Base-by-base conservation (phyloP, 2,329 filamentous ascomycete genomes). In the Periconia sp. region DNA sequence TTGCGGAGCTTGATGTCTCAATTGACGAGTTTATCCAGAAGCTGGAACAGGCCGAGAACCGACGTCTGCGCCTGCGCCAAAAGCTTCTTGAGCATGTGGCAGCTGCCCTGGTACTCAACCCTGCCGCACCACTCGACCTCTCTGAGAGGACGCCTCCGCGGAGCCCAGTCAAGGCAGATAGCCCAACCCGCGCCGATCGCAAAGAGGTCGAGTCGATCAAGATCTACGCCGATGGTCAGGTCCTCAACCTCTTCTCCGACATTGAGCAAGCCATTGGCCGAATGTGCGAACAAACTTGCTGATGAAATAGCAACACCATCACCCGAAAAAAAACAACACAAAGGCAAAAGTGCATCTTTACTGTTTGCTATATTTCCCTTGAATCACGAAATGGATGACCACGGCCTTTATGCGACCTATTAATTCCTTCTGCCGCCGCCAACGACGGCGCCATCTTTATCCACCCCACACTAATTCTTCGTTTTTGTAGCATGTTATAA, bases 1-100 rank as follows among this genome's bases (percentile, higher is more conserved):
- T 93, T 11, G 84, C 86, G 1, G 89, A 92, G 70, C 82, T 93
- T 7, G 89, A 93, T 66, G 77, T 81, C 15, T 89, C 87, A 2
- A 92, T 93, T 58, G 90, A 92, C 64, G 88, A 91, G 68, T 92
- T 90, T 87, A 85, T 90, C 46, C 80, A 76, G 62, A 92, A 92
- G 75, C 82, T 92, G n/a, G 90, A 92, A 66, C 83, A 88, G 58
- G 88, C 89, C 10, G 90, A 93, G 72, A 91, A 92, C 68, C 81
- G 90, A 65, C 85, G 89, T 41, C 87, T 85, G 15, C 82, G 88
- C 7, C 85, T 93, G 43, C 83, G 89, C 37, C 89, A 92, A 69
- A 93, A 92, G 78, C 78, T 93, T 13, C 81, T 93, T 3, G 89
- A 93, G 73, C 90, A 93, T 66, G 86, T 92, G 49, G 89, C 90